Base-by-base conservation (phyloP, 2,329 filamentous ascomycete genomes). In the Pyrenochaeta sp. region DNA sequence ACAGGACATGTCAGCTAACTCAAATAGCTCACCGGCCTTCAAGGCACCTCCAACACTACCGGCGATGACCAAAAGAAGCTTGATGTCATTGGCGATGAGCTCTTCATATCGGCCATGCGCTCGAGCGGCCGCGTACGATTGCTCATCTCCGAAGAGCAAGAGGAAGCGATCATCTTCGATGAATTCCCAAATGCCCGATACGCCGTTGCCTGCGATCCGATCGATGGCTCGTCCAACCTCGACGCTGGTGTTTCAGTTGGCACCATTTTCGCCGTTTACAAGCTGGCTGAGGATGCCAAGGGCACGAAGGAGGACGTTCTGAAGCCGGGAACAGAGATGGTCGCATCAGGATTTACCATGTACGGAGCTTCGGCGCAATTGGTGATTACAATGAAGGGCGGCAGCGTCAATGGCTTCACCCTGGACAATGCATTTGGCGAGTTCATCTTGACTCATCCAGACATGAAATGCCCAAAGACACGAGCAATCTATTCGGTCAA, bases 61-160 rank as follows among this genome's bases (percentile, higher is more conserved):
- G 95, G 95, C 63, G 95, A 99, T 78, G 95, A 98, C 76, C 95
- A 99, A 78, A 99, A 99, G 87, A 99, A 99, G 82, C 91, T 99
- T 59, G 95, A 99, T 76, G 94, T 99, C 55, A 98, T 99, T 75
- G 94, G 93, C 76, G 98, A 99, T 77, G 95, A 99, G 76, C 85
- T 99, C 69, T 99, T 99, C 82, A 91, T 99, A 73, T 89, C 91
- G 57, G 91, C 93, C 60, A 98, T 99, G 95, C 87, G 87, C 66
- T 94, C 91, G 47, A 97, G 90, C 23, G 93, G 92, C 69, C 93
- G 92, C 78, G 95, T 93, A 75, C 88, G 92, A 46, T 82, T 98
- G 54, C 83, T 99, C 31, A 93, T 99, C n/a, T 99, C 95, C 0
- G 95, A 99, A 78, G 95, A 99, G 75, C 94, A 98, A 77, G 95